Base-by-base conservation (phyloP, 108 stramenopile genomes). In the Nannochloropsis granulata region DNA sequence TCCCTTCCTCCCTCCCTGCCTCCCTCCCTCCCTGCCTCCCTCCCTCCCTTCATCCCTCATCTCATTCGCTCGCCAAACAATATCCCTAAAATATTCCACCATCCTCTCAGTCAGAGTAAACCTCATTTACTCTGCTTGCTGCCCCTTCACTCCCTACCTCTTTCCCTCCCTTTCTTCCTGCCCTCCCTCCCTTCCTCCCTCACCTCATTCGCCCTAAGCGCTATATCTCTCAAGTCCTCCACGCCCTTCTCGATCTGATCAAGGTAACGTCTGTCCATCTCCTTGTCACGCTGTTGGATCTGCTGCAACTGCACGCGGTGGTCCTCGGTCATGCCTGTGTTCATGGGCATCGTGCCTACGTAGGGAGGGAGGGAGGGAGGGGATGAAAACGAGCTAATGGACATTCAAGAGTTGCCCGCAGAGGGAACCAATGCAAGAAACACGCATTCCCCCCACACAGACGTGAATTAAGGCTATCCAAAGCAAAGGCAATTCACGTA, bases 191-290 rank as follows among this genome's bases (percentile, higher is more conserved):
- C 56, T 10, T 5, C 56, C 5, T n/a, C 16, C 21, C 56, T 71
- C 90, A 94, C 94, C 90, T 96, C 94, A 16, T 92, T 91, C 90
- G 94, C 93, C 44, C 86, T 56, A 45, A 88, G 80, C 2, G 95
- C 95, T 80, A 94, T 91, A 84, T 95, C 95, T 19, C 91, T 92
- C 44, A 96, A 86, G 86, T 94, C 94, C 84, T 91, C 91, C 83
- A 96, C 93, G 0, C 95, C 95, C 80, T 93, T 92, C 9, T 94
- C 94, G 87, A 96, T 94, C 85, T 94, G 94, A 84, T 94, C 94
- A 25, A 96, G 92, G 44, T 94, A 93, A 23, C 85, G 88, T 3
- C 21, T 71, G 85, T 96, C 95, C 86, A 96, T 94, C 82, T 95
- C 93, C 14, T 89, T 90, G 84, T 96, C 95, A 23, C 95, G 92